phyloP scores from a whole-genome alignment of 306 rosid species.

The Medicago arabica region DNA sequence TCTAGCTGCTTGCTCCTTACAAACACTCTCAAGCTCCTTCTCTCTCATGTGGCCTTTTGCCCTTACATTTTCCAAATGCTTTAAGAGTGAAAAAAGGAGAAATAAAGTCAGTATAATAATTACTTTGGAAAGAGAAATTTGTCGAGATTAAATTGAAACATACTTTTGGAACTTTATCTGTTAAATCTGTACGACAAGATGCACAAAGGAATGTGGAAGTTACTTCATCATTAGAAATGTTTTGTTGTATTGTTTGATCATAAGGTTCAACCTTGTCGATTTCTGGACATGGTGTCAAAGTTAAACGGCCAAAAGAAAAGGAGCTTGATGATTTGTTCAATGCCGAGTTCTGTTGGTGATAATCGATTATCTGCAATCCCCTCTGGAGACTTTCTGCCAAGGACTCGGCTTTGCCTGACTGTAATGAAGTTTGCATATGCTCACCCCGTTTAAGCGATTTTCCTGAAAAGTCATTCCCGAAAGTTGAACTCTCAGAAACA shows the following conservation, averaged over 20 bases:
- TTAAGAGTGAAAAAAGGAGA: neutral
- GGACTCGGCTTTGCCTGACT: conserved; percentile 71
- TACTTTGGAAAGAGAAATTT: neutral
- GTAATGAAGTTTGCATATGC: conserved; percentile 55
- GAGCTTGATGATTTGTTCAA: conserved; percentile 76
- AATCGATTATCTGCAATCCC: conserved; percentile 82
- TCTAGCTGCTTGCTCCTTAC: conserved; percentile 68
- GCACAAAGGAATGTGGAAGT: conserved; percentile 61
- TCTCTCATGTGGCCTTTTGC: conserved; percentile 46
- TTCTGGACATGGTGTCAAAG: conserved; percentile 66
- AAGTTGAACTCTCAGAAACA: conserved; percentile 62
- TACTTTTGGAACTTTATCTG: conserved; percentile 52
- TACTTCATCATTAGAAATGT: conserved; percentile 48
- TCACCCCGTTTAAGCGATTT: conserved; percentile 56
- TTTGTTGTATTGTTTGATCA: conserved; percentile 51
- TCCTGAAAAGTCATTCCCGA: conserved; percentile 52
- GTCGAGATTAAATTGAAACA: conserved; percentile 30
- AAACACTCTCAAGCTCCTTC: conserved; percentile 68
- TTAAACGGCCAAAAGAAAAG: conserved; percentile 88
- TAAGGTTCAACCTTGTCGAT: conserved; percentile 53
- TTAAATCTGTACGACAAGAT: conserved; percentile 57
- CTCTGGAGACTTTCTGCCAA: conserved; percentile 94
- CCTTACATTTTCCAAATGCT: conserved; percentile 44
- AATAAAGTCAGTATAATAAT: conserved; percentile 4
- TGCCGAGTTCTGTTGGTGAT: conserved; percentile 77